Percentiles rank a stretch among this genome's conserved stretches.
Evolutionary conservation across 2,329 filamentous ascomycete genomes (phyloP).

Genomic region (Fusarium aywerte): DNA sequence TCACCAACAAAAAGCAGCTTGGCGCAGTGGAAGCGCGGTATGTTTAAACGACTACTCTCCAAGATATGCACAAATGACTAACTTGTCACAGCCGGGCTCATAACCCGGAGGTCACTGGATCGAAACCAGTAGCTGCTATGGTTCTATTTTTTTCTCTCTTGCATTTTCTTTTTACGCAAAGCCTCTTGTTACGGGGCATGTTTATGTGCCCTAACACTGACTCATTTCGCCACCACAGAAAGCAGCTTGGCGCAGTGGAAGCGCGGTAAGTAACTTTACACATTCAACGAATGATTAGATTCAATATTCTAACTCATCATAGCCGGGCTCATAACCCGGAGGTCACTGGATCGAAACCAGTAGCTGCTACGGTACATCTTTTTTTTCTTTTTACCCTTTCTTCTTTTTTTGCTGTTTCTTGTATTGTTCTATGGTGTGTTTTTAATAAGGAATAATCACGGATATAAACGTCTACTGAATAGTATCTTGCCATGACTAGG

Average conservation of each 20-base stretch:
- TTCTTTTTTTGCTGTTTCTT: not conserved
- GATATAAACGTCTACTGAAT: not conserved
- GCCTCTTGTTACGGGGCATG: too few species aligned
- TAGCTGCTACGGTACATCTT: constrained; percentile 14
- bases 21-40: constrained; percentile 11
- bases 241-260: constrained; percentile 43
- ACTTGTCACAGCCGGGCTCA: constrained; percentile 37
- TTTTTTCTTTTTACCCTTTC: not conserved
- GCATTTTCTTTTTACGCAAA: not conserved
- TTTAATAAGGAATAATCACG: too few species aligned
- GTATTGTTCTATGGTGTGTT: not conserved
- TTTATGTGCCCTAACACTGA: not conserved
- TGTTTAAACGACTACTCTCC: not conserved
- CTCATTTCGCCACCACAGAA: constrained; percentile 1
- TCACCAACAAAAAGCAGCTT: constrained; percentile 10
- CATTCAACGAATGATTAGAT: not conserved
- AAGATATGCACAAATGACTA: not conserved
- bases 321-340: constrained; percentile 44
- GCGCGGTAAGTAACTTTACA: constrained; percentile 10
- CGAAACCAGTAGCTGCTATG: constrained; percentile 20
- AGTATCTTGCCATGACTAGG: too few species aligned
- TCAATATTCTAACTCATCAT: constrained; percentile 7
- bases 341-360: constrained; percentile 19
- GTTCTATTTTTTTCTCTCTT: constrained; percentile 1
- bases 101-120: constrained; percentile 37